Evolutionary conservation across 2,329 filamentous ascomycete genomes (phyloP).

Genomic region (Simplicillium sp.): DNA sequence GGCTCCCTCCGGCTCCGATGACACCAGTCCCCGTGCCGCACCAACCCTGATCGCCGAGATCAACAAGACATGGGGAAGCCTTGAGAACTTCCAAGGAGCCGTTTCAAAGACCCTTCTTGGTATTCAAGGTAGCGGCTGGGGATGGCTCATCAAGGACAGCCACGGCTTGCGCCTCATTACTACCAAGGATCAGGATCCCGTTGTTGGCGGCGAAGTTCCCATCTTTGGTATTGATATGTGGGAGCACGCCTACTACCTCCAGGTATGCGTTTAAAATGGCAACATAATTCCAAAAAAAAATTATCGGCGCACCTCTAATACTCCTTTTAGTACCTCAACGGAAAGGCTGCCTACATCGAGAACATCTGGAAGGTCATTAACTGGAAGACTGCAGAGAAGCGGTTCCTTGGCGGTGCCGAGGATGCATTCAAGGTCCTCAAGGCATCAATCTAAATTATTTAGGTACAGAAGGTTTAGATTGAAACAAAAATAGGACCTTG

Average conservation of each 20-base stretch:
- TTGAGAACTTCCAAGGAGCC: conserved; percentile 54
- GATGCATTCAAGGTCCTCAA: conserved; percentile 35
- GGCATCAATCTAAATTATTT: conserved; percentile 24
- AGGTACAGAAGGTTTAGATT: neutral
- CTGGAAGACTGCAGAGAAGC: conserved; percentile 60
- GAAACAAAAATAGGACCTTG: neutral
- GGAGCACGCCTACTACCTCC: conserved; percentile 89
- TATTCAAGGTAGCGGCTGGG: conserved; percentile 81
- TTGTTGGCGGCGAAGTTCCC: conserved; percentile 54
- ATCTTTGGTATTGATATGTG: conserved; percentile 81
- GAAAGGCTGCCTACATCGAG: conserved; percentile 64
- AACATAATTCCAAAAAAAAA: neutral
- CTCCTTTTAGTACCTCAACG: conserved; percentile 58
- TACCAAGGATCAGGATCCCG: conserved; percentile 80
- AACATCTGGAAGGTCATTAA: conserved; percentile 74
- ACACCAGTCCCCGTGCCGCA: conserved; percentile 45
- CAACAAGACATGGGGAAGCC: conserved; percentile 54
- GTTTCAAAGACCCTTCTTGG: conserved; percentile 58
- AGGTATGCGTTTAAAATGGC: conserved; percentile 33
- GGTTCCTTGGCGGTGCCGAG: conserved; percentile 42
- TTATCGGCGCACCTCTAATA: conserved; percentile 4
- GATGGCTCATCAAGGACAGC: conserved; percentile 67
- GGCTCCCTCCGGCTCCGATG: conserved; percentile 46
- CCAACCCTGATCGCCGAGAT: conserved; percentile 54
- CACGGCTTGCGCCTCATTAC: conserved; percentile 59